Base-by-base conservation (phyloP, 208 protist species). In the Herpetomonas samuelpessoai region DNA sequence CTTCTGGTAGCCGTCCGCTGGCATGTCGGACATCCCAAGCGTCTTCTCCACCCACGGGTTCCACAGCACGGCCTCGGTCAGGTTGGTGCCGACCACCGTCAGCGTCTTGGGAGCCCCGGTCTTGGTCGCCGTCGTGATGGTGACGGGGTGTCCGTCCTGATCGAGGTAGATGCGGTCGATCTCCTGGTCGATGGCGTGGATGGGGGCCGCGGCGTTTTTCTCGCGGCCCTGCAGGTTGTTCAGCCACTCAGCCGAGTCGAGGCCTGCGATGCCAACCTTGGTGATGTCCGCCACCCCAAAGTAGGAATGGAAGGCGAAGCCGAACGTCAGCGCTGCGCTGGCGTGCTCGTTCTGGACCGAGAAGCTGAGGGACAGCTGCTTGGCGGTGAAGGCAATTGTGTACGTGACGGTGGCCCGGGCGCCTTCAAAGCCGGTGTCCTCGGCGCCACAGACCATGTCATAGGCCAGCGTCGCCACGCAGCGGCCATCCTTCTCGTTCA, bases 31-130 rank as follows among this genome's bases (percentile, higher is more conserved):
- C 52, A 81, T 59, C 16, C 30, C 9, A 3, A 30, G 44, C 1
- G 79, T 61, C 58, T 84, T 83, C 35, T 83, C 76, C 9, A 86
- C 59, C 70, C 69, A 84, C 19, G 83, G 83, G 49, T 90, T 90
- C 83, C 83, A 90, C 6, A 90, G 31, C 12, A 90, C 83, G 4
- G 76, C 73, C 71, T 86, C 79, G 25, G 57, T 58, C 22, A 85
- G 53, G 54, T 71, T 75, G 18, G 35, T 46, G 3, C 63, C 61
- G 0, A 50, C 67, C 16, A 78, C 71, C 29, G 62, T 54, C 7
- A 75, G 47, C 27, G 59, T 64, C 49, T 73, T 68, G 14, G 39
- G 29, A 16, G 46, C 29, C 16, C 44, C 44, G 44, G 4, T 19
- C 16, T 22, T 26, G 29, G 39, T 46, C 1, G 24, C 21, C 55